Conservation (phyloP, 495 filamentous ascomycete genomes). For the Talaromyces borbonicus region DNA sequence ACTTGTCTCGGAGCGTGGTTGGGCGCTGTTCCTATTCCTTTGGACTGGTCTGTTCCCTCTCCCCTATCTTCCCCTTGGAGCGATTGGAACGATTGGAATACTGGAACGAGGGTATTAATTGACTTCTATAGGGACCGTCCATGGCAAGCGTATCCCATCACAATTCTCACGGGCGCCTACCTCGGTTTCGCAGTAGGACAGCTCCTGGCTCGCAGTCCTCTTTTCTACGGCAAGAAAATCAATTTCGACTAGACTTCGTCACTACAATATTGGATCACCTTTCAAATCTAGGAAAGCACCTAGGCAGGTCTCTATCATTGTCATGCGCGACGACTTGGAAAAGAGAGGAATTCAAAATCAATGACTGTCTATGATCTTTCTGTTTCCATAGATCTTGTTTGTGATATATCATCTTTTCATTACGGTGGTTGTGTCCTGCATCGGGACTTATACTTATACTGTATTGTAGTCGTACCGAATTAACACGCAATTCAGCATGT, state of each 20-base stretch:
- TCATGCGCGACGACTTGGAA: too few species aligned
- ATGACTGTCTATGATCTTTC: too few species aligned
- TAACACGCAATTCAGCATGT: too few species aligned
- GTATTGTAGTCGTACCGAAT: too few species aligned
- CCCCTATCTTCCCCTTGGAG: slow-evolving; percentile 6
- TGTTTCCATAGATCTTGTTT: too few species aligned
- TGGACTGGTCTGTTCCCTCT: slow-evolving; percentile 67
- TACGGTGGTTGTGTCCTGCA: too few species aligned
- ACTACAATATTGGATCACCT: too few species aligned
- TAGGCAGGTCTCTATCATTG: too few species aligned
- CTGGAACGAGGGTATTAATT: slow-evolving; percentile 10
- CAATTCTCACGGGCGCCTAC: slow-evolving; percentile 67
- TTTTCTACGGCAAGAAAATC: slow-evolving; percentile 54
- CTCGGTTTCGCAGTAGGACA: slow-evolving; percentile 56
- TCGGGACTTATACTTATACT: too few species aligned
- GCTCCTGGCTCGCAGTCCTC: slow-evolving; percentile 41
- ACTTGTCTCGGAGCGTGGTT: slow-evolving; percentile 52
- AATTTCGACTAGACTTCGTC: slow-evolving; percentile 41
- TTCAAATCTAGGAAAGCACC: too few species aligned
- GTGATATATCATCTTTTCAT: too few species aligned
- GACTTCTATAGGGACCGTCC: slow-evolving; percentile 60
- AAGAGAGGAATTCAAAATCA: too few species aligned
- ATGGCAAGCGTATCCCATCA: slow-evolving; percentile 97
- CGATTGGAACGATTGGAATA: background rate
- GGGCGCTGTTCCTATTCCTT: slow-evolving; percentile 74